Percentiles rank a stretch among this genome's conserved stretches.
Conservation (phyloP, 2,329 filamentous ascomycete genomes). For the Phialocephala subalpina region DNA sequence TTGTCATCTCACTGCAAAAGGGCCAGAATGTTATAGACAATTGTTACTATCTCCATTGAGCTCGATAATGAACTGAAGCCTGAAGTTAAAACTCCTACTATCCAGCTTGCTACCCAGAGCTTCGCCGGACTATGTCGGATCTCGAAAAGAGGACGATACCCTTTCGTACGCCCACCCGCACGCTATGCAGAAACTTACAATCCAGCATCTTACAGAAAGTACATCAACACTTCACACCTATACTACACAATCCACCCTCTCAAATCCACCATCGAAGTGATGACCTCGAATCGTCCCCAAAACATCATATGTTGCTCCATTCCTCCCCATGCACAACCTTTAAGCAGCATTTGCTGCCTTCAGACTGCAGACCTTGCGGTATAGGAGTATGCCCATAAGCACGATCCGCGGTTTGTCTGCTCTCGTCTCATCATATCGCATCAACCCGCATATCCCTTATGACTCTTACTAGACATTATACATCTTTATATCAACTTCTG, state of each 20-base stretch:
- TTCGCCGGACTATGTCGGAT: neutral
- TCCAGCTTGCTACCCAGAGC: slow-evolving; percentile 5
- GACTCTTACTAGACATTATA: slow-evolving; percentile 8
- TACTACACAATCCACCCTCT: slow-evolving; percentile 1
- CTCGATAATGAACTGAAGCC: slow-evolving; percentile 4
- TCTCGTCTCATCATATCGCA: neutral
- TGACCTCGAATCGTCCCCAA: neutral
- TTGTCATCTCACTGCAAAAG: neutral
- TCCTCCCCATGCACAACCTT: neutral
- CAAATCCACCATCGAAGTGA: no score
- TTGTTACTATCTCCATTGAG: slow-evolving; percentile 8
- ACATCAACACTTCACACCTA: slow-evolving; percentile 3
- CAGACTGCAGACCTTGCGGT: neutral
- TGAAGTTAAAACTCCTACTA: slow-evolving; percentile 4
- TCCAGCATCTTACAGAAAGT: slow-evolving; percentile 7
- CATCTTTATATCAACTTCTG: slow-evolving; percentile 5
- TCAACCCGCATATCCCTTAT: neutral
- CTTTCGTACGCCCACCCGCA: slow-evolving; percentile 16
- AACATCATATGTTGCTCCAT: neutral
- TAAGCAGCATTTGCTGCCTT: neutral
- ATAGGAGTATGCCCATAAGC: neutral
- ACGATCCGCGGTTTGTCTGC: neutral
- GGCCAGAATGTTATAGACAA: neutral
- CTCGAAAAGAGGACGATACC: neutral
- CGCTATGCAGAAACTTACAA: slow-evolving; percentile 30